phyloP scores from a whole-genome alignment of 2,329 filamentous ascomycete genomes.

The Aspergillus pseudoglaucus region DNA sequence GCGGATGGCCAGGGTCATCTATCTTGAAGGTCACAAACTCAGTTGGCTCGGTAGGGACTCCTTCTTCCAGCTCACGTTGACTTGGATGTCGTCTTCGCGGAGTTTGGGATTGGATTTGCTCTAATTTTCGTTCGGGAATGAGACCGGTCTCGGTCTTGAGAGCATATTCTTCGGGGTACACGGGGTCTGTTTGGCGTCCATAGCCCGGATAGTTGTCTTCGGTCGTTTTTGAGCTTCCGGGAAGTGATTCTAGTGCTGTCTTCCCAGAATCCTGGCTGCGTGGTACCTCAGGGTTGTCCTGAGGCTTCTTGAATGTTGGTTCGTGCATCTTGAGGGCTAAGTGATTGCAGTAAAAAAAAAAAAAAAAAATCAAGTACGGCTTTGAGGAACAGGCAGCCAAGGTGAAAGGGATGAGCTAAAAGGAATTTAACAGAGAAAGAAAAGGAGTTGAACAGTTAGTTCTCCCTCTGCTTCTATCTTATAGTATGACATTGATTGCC shows the following conservation, averaged over 20 bases:
- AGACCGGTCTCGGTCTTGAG: constrained; percentile 16
- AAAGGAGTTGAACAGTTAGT: too few relatives aligned
- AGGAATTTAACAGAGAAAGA: too few relatives aligned
- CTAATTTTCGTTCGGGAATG: constrained; percentile 13
- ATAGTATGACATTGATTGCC: too few relatives aligned
- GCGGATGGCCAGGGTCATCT: constrained; percentile 65
- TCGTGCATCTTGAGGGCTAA: background rate
- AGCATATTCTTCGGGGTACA: constrained; percentile 17
- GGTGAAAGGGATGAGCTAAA: too few relatives aligned
- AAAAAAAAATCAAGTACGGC: too few relatives aligned
- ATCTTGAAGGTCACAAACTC: constrained; percentile 57
- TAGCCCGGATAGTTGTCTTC: background rate
- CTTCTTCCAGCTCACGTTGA: constrained; percentile 21
- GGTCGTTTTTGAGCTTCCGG: background rate
- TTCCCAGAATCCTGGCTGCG: background rate
- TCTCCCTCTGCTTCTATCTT: too few relatives aligned
- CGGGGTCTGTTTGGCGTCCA: constrained; percentile 14
- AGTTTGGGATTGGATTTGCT: constrained; percentile 12
- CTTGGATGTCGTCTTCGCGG: constrained; percentile 5
- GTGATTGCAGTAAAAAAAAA: too few relatives aligned
- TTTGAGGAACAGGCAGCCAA: too few relatives aligned
- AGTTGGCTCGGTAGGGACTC: constrained; percentile 6
- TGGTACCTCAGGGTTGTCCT: background rate
- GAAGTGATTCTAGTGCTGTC: background rate
- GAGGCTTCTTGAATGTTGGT: background rate